These are phyloP conservation scores for Euphorbia pulcherrima DNA, from an alignment of 345 rosid genomes.

Conservation along the genomic window DNA sequence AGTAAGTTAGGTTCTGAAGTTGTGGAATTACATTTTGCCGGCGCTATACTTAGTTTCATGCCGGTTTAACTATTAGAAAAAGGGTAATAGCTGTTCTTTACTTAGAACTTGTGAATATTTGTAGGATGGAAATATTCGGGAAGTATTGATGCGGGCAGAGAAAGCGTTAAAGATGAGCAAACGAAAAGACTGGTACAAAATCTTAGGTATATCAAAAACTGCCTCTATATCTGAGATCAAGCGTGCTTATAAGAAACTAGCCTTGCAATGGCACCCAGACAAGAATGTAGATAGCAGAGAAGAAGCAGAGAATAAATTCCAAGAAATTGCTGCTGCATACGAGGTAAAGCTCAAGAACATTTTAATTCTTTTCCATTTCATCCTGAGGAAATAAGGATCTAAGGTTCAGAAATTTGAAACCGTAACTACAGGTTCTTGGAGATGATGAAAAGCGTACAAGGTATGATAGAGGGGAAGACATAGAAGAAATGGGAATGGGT, in stretches of 20 bases:
- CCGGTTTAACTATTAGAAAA: not conserved
- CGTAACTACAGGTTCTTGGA: constrained; percentile 58
- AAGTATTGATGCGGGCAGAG: constrained; percentile 81
- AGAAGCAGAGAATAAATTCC: constrained; percentile 90
- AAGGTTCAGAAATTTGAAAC: not conserved
- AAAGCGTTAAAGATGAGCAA: constrained; percentile 95
- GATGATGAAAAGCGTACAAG: constrained; percentile 87
- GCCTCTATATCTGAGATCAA: constrained; percentile 83
- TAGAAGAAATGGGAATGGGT: constrained; percentile 86
- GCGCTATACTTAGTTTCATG: not conserved
- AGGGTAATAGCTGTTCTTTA: not conserved
- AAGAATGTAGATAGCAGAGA: constrained; percentile 89
- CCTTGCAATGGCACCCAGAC: constrained; percentile 98
- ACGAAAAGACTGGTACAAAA: constrained; percentile 95
- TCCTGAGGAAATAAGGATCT: not conserved
- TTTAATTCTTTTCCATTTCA: not conserved
- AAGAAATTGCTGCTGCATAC: constrained; percentile 93
- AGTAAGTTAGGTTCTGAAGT: no score
- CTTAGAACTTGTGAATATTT: not conserved
- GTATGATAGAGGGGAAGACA: constrained; percentile 92
- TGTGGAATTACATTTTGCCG: not conserved
- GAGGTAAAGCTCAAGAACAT: constrained; percentile 47
- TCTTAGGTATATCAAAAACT: constrained; percentile 73
- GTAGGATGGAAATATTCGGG: constrained; percentile 80
- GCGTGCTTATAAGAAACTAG: constrained; percentile 91